Evolutionary conservation across 176 grass and related monocot species (phyloP).

Genomic region (Otatea glauca): DNA sequence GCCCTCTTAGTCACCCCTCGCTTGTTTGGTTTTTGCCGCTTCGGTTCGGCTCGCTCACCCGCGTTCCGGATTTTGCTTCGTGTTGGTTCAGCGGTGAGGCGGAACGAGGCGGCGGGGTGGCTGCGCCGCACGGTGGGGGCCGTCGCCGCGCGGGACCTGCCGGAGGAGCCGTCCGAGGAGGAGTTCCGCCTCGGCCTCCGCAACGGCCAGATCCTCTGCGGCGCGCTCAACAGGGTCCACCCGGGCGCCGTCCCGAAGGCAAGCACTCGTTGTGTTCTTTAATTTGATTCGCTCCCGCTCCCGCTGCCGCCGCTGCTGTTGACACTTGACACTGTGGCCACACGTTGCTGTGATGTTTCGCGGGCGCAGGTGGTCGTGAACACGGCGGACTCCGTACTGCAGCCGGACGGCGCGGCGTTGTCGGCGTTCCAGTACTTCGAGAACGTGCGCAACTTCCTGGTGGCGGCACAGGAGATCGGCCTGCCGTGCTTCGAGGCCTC

Average conservation of each 20-base stretch:
- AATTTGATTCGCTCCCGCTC: slow-evolving; percentile 20
- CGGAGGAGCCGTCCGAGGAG: slow-evolving; percentile 92
- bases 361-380: slow-evolving; percentile 82
- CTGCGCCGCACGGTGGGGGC: slow-evolving; percentile 86
- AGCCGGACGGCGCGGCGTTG: slow-evolving; percentile 88
- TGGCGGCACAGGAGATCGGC: slow-evolving; percentile 81
- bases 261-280: slow-evolving; percentile 42
- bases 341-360: neutral
- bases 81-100: slow-evolving; percentile 67
- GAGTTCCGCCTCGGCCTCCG: slow-evolving; percentile 90
- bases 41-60: neutral
- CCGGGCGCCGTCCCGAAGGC: slow-evolving; percentile 90
- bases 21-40: neutral
- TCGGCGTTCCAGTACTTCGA: slow-evolving; percentile 99
- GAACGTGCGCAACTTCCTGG: slow-evolving; percentile 99
- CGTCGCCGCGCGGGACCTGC: slow-evolving; percentile 77
- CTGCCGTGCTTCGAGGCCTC: slow-evolving; percentile 92
- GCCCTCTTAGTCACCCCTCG: neutral
- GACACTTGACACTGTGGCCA: slow-evolving; percentile 7
- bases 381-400: slow-evolving; percentile 83
- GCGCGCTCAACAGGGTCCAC: slow-evolving; percentile 93
- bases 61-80: neutral
- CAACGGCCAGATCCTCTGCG: slow-evolving; percentile 95
- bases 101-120: slow-evolving; percentile 92
- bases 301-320: neutral